Conservation (phyloP, 495 filamentous ascomycete species). For the Podospora pseudocomata region DNA sequence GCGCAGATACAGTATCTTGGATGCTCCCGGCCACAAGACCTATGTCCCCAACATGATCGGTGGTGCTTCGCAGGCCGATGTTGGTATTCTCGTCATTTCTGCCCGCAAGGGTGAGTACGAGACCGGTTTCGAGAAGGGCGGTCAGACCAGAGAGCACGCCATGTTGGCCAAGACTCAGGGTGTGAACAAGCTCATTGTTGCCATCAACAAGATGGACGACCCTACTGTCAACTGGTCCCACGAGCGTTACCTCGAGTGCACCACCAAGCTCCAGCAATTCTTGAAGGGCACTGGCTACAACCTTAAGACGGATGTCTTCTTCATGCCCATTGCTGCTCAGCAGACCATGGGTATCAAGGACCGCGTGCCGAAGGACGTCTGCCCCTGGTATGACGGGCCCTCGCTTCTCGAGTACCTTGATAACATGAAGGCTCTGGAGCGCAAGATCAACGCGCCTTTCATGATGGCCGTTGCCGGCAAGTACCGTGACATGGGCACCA, state of each 20-base stretch:
- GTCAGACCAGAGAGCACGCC: conserved; percentile 95
- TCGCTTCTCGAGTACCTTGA: conserved; percentile 93
- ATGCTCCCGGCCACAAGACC: conserved; percentile 95
- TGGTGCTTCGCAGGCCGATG: conserved; percentile 89
- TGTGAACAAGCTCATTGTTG: conserved; percentile 89
- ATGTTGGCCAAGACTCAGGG: conserved; percentile 97
- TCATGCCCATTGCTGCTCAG: conserved; percentile 96
- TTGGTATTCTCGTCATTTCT: conserved; percentile 93
- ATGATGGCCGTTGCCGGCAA: conserved; percentile 98
- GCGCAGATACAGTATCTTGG: conserved; percentile 86
- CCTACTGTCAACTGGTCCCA: conserved; percentile 92
- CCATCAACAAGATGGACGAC: conserved; percentile 99
- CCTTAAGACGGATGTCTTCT: conserved; percentile 81
- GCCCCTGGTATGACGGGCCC: conserved; percentile 85
- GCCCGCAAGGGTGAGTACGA: conserved; percentile 99
- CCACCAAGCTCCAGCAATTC: conserved; percentile 79
- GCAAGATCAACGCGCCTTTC: conserved; percentile 96
- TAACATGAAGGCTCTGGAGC: conserved; percentile 83
- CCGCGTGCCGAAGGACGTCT: conserved; percentile 70
- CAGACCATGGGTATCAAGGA: conserved; percentile 81
- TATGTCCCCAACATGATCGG: conserved; percentile 97
- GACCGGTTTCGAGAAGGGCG: conserved; percentile 98
- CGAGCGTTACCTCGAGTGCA: conserved; percentile 88
- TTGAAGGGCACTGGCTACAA: conserved; percentile 90
- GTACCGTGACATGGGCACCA: conserved; percentile 96